These are phyloP conservation scores for Meyerozyma carpophila DNA, from an alignment of 1,139 yeast genomes.

Conservation along the genomic window DNA sequence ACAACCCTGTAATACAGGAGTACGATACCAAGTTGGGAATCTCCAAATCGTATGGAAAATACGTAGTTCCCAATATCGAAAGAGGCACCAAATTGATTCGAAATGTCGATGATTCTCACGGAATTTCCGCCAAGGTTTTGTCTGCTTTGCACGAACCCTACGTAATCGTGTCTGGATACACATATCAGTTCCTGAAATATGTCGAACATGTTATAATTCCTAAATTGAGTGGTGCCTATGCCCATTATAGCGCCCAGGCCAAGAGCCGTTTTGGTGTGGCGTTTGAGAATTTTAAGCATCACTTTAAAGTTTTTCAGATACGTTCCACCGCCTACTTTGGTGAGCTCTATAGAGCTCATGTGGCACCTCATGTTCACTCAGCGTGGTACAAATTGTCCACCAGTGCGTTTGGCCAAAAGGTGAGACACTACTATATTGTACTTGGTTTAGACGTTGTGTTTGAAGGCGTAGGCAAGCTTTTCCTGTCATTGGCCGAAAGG, in stretches of 20 bases:
- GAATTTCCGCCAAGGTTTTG: background rate
- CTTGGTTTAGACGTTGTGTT: background rate
- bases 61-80: background rate
- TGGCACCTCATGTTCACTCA: background rate
- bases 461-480: background rate
- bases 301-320: background rate
- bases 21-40: background rate
- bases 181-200: background rate
- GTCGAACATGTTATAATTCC: background rate
- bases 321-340: background rate
- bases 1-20: background rate
- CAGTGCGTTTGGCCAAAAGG: background rate
- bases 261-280: background rate
- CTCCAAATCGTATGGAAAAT: background rate
- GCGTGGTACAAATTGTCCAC: background rate
- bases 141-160: background rate
- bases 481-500: background rate
- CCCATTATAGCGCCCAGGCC: background rate
- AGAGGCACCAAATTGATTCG: background rate
- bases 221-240: background rate
- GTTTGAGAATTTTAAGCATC: background rate
- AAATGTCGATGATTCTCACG: background rate
- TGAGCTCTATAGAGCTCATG: background rate
- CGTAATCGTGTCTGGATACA: background rate
- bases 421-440: background rate